Evolutionary conservation across 2,329 filamentous ascomycete species (phyloP).

Genomic region (Pseudogymnoascus pannorum): DNA sequence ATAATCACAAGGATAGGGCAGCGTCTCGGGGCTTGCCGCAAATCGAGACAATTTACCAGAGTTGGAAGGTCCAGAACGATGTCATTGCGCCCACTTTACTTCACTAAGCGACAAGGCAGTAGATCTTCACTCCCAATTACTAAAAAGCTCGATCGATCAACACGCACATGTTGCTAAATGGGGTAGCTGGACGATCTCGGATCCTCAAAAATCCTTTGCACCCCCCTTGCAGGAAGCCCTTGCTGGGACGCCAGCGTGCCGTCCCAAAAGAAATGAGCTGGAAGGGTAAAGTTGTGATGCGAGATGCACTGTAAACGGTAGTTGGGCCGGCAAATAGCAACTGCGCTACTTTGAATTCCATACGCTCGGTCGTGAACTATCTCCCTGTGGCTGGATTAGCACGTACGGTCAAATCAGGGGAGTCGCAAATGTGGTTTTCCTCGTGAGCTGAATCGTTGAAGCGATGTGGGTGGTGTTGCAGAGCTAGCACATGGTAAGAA

Average conservation of each 20-base stretch:
- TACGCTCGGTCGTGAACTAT: too few relatives aligned
- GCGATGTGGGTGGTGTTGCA: too few relatives aligned
- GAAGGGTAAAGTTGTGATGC: background rate
- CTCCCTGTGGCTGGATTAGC: too few relatives aligned
- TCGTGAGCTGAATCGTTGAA: too few relatives aligned
- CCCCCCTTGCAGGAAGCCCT: background rate
- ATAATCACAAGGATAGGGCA: background rate
- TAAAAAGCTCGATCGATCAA: background rate
- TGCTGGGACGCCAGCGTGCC: background rate
- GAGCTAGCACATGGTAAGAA: background rate
- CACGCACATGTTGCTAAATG: background rate
- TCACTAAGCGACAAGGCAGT: background rate
- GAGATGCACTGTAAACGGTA: background rate
- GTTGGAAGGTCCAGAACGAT: background rate
- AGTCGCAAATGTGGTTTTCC: too few relatives aligned
- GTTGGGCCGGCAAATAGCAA: too few relatives aligned
- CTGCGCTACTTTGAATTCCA: too few relatives aligned
- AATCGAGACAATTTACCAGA: background rate
- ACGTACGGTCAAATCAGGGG: too few relatives aligned
- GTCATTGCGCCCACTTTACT: background rate
- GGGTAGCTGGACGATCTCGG: background rate
- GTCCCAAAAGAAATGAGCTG: background rate
- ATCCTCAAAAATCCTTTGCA: background rate
- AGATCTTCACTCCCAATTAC: background rate
- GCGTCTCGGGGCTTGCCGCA: background rate